Conservation (phyloP, 148 eudicot genomes). For the Vaccinium macrocarpon region DNA sequence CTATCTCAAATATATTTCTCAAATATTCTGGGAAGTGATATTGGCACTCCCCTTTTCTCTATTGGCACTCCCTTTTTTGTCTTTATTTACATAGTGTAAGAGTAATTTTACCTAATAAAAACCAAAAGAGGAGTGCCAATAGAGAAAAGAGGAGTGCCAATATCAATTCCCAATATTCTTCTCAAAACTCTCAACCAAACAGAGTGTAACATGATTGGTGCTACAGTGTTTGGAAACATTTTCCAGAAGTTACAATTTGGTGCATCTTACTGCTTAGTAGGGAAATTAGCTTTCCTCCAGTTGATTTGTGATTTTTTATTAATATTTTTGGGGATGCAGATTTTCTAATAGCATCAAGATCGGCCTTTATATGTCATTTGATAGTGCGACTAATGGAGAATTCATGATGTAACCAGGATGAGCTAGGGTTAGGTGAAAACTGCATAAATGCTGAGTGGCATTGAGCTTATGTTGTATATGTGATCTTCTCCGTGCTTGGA, state of each 20-base stretch:
- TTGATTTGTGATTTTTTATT: background rate
- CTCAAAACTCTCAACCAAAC: too few species aligned
- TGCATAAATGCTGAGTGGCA: background rate
- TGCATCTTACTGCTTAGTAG: background rate
- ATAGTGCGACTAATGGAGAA: background rate
- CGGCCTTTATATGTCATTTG: background rate
- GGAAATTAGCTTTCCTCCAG: background rate
- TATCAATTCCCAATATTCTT: too few species aligned
- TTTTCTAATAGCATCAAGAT: background rate
- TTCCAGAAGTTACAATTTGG: background rate
- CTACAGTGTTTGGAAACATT: background rate
- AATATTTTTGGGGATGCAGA: background rate
- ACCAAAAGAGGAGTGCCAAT: too few species aligned
- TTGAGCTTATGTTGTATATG: background rate
- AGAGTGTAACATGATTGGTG: too few species aligned
- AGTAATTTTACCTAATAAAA: too few species aligned
- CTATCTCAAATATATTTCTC: too few species aligned
- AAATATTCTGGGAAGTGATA: too few species aligned
- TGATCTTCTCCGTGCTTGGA: too few species aligned
- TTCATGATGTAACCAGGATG: background rate
- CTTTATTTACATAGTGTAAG: too few species aligned
- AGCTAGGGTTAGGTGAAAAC: background rate
- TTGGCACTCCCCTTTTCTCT: too few species aligned
- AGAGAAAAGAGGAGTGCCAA: too few species aligned
- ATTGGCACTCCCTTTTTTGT: too few species aligned